Base-by-base conservation (phyloP, 2,329 filamentous ascomycete genomes). In the Amylocarpus encephaloides region DNA sequence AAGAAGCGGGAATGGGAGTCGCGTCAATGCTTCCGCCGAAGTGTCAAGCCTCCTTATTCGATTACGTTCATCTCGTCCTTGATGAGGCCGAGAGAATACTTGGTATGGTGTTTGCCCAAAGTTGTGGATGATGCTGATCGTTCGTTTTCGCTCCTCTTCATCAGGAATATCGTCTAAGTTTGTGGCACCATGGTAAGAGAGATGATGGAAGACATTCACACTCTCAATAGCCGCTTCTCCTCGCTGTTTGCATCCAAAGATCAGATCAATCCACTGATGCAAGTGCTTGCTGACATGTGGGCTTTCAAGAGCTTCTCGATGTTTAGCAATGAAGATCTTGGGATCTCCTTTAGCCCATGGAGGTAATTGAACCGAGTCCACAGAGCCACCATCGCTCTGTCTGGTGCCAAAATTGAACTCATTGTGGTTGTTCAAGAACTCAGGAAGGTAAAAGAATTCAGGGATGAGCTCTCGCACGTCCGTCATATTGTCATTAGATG, bases 31-130 rank as follows among this genome's bases (percentile, higher is more conserved):
- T 58, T 88, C 84, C 1, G 88, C 83, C 0, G 85, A 79, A 0
- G 81, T 86, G 66, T 98, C 92, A 0, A 98, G 73, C 49, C 88
- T 79, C 50, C 80, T 81, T 2, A 78, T 72, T 5, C 81, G 82
- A 48, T 82, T 79, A 18, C 79, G 73, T 49, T 86, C 78, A 57
- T 95, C 90, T 12, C 85, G 80, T n/a, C 79, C 71, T 3, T 86
- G 83, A 67, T 98, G 93, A 11, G 86, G 76, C 51, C 85, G 85
- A 40, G 82, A 79, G 66, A 97, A 98, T 13, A 97, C 86, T 66
- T 98, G 94, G 60, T 94, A 87, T 1, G 94, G 93, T 1, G 94
- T 98, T 67, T 98, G 93, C 0, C 93, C 93, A 67, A 98, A 98
- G 61, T 97, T 97, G 69, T 98, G 92, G 61, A 98, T 97, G 59